These are phyloP conservation scores for Pseudocercospora crystallina DNA, from an alignment of 2,329 filamentous ascomycete species.

Conservation along the genomic window DNA sequence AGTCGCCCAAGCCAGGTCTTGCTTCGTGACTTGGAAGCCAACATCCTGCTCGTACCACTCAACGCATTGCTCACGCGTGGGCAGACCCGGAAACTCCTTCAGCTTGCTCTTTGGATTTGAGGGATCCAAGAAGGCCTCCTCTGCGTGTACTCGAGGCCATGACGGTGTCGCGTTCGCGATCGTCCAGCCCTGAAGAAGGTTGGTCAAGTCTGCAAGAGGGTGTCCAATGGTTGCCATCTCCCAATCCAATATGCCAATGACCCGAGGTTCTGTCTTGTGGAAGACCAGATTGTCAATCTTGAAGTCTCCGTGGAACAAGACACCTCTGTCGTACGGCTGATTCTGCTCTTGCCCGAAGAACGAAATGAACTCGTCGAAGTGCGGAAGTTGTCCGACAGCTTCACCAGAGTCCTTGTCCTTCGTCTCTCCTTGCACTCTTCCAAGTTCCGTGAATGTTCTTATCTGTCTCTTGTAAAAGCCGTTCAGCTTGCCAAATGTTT, in stretches of 20 bases:
- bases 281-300: constrained; percentile 72
- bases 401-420: constrained; percentile 74
- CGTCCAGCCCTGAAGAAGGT: constrained; percentile 54
- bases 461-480: constrained; percentile 88
- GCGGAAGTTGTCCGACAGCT: constrained; percentile 77
- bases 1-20: constrained; percentile 62
- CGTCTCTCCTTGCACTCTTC: constrained; percentile 71
- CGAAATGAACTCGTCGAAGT: constrained; percentile 74
- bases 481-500: constrained; percentile 67
- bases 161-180: constrained; percentile 27
- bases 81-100: constrained; percentile 58
- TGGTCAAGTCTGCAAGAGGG: constrained; percentile 85
- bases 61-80: constrained; percentile 58
- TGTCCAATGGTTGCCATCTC: constrained; percentile 99
- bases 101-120: constrained; percentile 17
- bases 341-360: constrained; percentile 71
- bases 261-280: constrained; percentile 79
- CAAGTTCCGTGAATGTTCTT: constrained; percentile 76
- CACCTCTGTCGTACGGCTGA: constrained; percentile 75
- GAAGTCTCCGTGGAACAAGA: constrained; percentile 91
- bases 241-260: constrained; percentile 96
- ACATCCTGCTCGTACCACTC: constrained; percentile 66
- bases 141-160: constrained; percentile 29
- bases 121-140: constrained; percentile 25
- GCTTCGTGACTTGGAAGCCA: constrained; percentile 66